phyloP scores from a whole-genome alignment of 306 rosid genomes.

The Castanopsis chinensis region DNA sequence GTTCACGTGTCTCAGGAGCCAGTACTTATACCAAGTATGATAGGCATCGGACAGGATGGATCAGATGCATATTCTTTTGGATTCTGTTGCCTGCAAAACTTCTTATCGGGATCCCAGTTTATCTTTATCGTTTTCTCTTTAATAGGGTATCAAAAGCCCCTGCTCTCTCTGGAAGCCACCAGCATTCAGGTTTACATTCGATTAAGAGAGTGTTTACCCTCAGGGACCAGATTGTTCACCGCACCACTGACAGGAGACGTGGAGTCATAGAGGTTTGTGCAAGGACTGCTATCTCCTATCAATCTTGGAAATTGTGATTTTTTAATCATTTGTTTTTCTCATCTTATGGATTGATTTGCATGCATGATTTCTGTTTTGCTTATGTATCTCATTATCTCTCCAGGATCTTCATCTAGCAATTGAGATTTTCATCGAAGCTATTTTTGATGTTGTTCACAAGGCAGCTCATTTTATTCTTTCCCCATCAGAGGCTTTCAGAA shows the following conservation, averaged over 20 bases:
- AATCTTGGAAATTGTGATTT: conserved; percentile 6
- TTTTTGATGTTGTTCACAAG: conserved; percentile 70
- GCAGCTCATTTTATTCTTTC: conserved; percentile 74
- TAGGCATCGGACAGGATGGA: conserved; percentile 48
- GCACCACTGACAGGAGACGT: conserved; percentile 83
- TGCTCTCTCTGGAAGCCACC: conserved; percentile 30
- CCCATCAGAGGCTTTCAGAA: conserved; percentile 57
- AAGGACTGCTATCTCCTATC: not conserved
- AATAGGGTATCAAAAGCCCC: conserved; percentile 27
- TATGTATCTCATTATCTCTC: not conserved
- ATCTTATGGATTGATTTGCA: not conserved
- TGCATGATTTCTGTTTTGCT: conserved; percentile 3
- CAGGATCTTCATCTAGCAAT: conserved; percentile 91
- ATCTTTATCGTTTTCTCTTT: conserved; percentile 29
- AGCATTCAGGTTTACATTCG: conserved; percentile 25
- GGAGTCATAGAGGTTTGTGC: conserved; percentile 83
- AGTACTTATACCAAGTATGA: conserved; percentile 32
- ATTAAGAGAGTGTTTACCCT: conserved; percentile 48
- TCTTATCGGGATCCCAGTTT: conserved; percentile 52
- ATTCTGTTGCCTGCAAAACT: conserved; percentile 55
- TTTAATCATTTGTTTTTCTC: not conserved
- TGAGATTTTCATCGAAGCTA: conserved; percentile 77
- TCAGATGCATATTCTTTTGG: conserved; percentile 48
- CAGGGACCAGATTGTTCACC: conserved; percentile 73
- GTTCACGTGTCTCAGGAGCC: conserved; percentile 60